Percentiles rank a stretch among this genome's conserved stretches.
These are phyloP conservation scores for Pestalotiopsis sp. DNA, from an alignment of 2,329 filamentous ascomycete species.

Conservation along the genomic window DNA sequence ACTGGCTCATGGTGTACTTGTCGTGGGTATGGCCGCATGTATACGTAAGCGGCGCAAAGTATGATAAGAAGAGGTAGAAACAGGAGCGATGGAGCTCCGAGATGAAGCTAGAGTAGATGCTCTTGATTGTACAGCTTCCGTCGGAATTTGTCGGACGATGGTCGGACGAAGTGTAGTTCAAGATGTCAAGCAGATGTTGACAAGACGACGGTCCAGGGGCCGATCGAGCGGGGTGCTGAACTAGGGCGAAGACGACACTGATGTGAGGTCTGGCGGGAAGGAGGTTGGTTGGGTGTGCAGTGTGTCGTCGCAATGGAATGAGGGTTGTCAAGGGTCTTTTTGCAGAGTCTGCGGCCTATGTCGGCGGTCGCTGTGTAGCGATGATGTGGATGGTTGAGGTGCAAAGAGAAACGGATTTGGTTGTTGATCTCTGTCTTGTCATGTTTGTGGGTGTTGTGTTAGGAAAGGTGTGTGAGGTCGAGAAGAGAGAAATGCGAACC, in stretches of 20 bases:
- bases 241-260: not conserved
- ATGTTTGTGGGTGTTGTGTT: constrained; percentile 30
- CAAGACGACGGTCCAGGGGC: constrained; percentile 8
- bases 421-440: constrained; percentile 19
- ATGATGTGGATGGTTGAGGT: constrained; percentile 13
- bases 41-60: constrained; percentile 13
- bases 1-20: constrained; percentile 34
- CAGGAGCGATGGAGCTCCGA: not conserved
- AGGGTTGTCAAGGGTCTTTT: not conserved
- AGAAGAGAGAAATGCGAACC: not conserved
- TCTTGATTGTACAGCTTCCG: not conserved
- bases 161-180: not conserved
- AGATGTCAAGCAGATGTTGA: constrained; percentile 1
- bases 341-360: constrained; percentile 13
- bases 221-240: not conserved
- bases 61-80: not conserved
- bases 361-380: constrained; percentile 19
- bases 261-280: not conserved
- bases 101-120: not conserved
- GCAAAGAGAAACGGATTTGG: constrained; percentile 12
- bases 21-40: constrained; percentile 25
- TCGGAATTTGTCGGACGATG: too few species aligned
- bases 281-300: not conserved
- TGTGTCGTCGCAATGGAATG: constrained; percentile 1
- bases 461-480: constrained; percentile 1